Evolutionary conservation across 345 rosid genomes (phyloP), one percentile per base, ranked within the genome.

Genomic region (Eucalyptus sideroxylon): DNA sequence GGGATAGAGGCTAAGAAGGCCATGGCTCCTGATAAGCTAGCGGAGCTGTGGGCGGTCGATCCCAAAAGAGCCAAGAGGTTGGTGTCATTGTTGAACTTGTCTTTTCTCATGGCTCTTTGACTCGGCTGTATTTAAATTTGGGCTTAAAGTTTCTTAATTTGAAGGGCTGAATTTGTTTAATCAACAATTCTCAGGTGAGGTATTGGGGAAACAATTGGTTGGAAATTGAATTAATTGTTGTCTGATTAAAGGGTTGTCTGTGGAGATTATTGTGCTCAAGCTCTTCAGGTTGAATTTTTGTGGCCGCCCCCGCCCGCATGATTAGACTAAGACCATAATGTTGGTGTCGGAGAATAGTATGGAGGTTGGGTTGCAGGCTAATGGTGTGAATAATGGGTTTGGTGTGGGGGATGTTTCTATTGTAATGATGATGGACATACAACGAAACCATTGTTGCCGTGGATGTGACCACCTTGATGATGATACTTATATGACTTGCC

Each of bases 1-100:
- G 93, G 97, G 6, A 94, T 97, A 42, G 98, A 98, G 90, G 97
- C 98, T 10, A 96, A 96, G 93, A 98, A 96, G 94, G 99, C 99
- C 88, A 96, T 98, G 99, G 96, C 95, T 91, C 98, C 99, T 89
- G 95, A 94, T 87, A 98, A 95, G 92, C 95, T 98, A 40, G 98
- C 96, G 34, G 98, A 97, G 93, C 92, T 97, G 88, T 96, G 98
- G 99, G 89, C 93, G 49, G 69, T 94, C 26, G 98, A 98, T 91
- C 99, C 99, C 23, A 97, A 97, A 89, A 91, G 95, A 91, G 99
- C 98, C 83, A 98, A 97, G 94, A 98, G 99, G 99, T 97, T 72
- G 81, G 24, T 86, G 87, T 50, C 87, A 51, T 86, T 34, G 44
- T 55, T 86, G 27, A 27, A 31, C 55, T 11, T 49, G 86, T 65